A percentile compares a stretch with the other conserved stretches of the same genome.
phyloP scores from a whole-genome alignment of 768 basidiomycete genomes.

The Agaricus subrufescens region DNA sequence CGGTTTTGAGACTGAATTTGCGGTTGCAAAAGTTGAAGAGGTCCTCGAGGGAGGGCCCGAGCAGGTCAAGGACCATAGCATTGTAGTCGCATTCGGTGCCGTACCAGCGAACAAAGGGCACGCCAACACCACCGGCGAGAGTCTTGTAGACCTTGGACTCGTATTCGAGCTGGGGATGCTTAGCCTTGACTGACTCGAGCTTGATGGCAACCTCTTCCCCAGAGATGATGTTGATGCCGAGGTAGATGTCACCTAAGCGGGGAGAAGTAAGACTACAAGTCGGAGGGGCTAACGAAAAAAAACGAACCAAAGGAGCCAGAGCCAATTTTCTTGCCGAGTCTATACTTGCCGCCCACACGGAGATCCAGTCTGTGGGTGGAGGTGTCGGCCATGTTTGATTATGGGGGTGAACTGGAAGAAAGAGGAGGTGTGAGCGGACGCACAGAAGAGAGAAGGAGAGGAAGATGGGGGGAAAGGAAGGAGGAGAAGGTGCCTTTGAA shows the following conservation, averaged over 20 bases:
- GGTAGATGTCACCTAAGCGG: slow-evolving; percentile 88
- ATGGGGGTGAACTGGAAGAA: slow-evolving; percentile 14
- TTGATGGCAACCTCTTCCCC: slow-evolving; percentile 99
- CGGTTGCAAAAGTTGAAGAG: slow-evolving; percentile 95
- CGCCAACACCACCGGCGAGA: slow-evolving; percentile 97
- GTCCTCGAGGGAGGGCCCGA: slow-evolving; percentile 88
- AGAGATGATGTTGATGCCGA: slow-evolving; percentile 99
- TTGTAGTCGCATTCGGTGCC: slow-evolving; percentile 98
- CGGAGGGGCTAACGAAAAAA: neutral
- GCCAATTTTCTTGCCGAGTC: slow-evolving; percentile 98
- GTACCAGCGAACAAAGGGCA: slow-evolving; percentile 96
- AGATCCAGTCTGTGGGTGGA: slow-evolving; percentile 74
- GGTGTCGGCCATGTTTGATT: slow-evolving; percentile 61
- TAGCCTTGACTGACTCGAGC: slow-evolving; percentile 99
- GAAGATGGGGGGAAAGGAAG: slow-evolving; percentile 13
- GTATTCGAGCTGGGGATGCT: slow-evolving; percentile 99
- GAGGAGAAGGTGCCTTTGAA: slow-evolving; percentile 17
- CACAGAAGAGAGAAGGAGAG: neutral
- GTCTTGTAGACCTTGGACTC: slow-evolving; percentile 96
- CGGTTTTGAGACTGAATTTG: slow-evolving; percentile 97
- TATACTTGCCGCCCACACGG: slow-evolving; percentile 91
- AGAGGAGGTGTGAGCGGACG: slow-evolving; percentile 8
- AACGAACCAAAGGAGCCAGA: slow-evolving; percentile 93
- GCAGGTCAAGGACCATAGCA: slow-evolving; percentile 97
- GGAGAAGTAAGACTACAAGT: neutral